These are phyloP conservation scores for Chenopodium quinoa DNA, from an alignment of 148 eudicot genomes.

Conservation along the genomic window DNA sequence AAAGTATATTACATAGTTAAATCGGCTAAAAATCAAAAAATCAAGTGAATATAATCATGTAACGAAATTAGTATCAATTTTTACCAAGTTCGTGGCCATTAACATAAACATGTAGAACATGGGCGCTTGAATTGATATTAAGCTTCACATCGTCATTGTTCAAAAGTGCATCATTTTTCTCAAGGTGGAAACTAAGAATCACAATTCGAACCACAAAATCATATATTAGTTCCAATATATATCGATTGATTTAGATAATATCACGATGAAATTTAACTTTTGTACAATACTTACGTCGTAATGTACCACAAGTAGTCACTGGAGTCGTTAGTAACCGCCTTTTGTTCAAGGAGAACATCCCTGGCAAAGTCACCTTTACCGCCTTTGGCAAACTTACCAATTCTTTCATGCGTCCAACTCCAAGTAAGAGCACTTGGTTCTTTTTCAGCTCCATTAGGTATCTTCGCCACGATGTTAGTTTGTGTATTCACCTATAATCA, in stretches of 20 bases:
- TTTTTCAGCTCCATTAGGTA: conserved; percentile 40
- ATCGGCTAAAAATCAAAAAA: background rate
- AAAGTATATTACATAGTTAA: too few relatives aligned
- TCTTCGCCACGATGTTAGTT: conserved; percentile 32
- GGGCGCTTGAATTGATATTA: conserved; percentile 26
- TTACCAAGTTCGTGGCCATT: conserved; percentile 32
- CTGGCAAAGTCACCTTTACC: conserved; percentile 29
- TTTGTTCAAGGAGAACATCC: conserved; percentile 60
- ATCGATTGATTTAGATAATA: too few relatives aligned
- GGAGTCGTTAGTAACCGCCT: conserved; percentile 34
- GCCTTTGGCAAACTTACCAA: conserved; percentile 12
- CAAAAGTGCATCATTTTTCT: conserved; percentile 21
- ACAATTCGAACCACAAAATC: background rate
- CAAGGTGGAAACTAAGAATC: conserved; percentile 11
- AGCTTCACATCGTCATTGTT: conserved; percentile 23
- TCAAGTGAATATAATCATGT: background rate
- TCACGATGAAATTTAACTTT: background rate
- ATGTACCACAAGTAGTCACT: conserved; percentile 26
- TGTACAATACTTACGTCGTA: conserved; percentile 11
- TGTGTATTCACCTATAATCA: conserved; percentile 38
- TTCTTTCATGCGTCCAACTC: conserved; percentile 40
- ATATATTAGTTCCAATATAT: background rate
- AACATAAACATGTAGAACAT: conserved; percentile 31
- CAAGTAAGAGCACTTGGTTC: conserved; percentile 24
- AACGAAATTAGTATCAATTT: background rate